Conservation (phyloP, 2,329 filamentous ascomycete species). For the Penicillium paneum region DNA sequence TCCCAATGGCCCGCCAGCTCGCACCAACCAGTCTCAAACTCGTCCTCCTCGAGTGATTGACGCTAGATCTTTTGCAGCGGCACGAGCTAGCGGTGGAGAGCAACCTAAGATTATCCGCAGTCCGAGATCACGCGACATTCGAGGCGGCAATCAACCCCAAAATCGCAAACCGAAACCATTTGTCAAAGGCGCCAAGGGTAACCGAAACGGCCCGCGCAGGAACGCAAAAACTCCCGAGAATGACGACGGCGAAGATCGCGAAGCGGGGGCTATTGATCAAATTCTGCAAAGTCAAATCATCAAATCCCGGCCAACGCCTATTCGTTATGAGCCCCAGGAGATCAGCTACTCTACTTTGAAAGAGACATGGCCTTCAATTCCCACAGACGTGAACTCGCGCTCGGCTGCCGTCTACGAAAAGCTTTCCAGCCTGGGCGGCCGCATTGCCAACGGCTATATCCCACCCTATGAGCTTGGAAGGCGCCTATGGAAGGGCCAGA, state of each 20-base stretch:
- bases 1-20: conserved; percentile 13
- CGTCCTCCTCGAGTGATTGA: conserved; percentile 34
- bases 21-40: conserved; percentile 16
- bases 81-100: conserved; percentile 24
- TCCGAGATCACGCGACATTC: conserved; percentile 24
- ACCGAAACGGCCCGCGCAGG: conserved; percentile 10
- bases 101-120: conserved; percentile 33
- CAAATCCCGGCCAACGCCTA: conserved; percentile 30
- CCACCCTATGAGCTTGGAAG: conserved; percentile 37
- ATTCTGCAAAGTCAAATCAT: conserved; percentile 31
- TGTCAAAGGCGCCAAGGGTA: conserved; percentile 13
- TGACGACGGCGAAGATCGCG: conserved; percentile 24
- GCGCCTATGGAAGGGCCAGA: conserved; percentile 37
- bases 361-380: conserved; percentile 42
- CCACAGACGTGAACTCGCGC: conserved; percentile 28
- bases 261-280: conserved; percentile 28
- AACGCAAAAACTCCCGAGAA: conserved; percentile 15
- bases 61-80: conserved; percentile 37
- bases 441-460: conserved; percentile 35
- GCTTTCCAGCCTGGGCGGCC: conserved; percentile 35
- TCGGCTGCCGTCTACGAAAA: conserved; percentile 35
- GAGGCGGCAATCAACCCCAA: conserved; percentile 15
- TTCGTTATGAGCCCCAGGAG: conserved; percentile 35
- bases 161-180: conserved; percentile 22
- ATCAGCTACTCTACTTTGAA: conserved; percentile 32